Base-by-base conservation (phyloP, 257 asterid species). In the Galeopsis tetrahit region DNA sequence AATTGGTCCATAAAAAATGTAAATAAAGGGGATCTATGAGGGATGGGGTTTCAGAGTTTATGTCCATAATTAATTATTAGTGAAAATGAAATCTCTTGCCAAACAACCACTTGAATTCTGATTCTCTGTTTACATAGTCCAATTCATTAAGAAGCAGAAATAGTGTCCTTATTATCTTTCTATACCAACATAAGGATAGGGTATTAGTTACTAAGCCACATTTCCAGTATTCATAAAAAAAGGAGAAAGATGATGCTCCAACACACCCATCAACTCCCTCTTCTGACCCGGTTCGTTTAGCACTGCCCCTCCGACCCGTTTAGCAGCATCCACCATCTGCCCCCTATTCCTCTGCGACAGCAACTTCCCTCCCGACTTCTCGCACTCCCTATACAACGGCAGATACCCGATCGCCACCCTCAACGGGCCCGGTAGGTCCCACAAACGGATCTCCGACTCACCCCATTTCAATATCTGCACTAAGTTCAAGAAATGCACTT, bases 191-290 rank as follows among this genome's bases (percentile, higher is more conserved):
- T 21, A 56, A 73, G 10, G 61, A 31, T 5, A 4, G 43, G 53
- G 42, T 33, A 61, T 70, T 44, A 59, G 51, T n/a, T 21, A 69
- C 79, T 66, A 77, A 76, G 77, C 83, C 78, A 63, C 77, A 74
- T 66, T 73, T 51, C 82, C 35, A n/a, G 70, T 67, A 59, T 80
- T 65, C 66, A 87, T 78, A 85, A 86, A 84, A 87, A 89, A 87
- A 59, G 89, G 79, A 75, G 93, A 86, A 81, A 89, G 88, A 75
- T 81, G 82, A 78, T 83, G 94, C 80, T 89, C 96, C 68, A 89
- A 77, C 44, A 84, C 89, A 6, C 86, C 86, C 80, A 87, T 49
- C 43, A 89, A 78, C 87, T 85, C 90, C 66, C 66, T 75, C 73
- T 83, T 84, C 62, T 85, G 89, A 76, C 76, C 83, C 14, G 85